These are phyloP conservation scores for Herpetomonas muscarum DNA, from an alignment of 208 protist species.

Conservation along the genomic window DNA sequence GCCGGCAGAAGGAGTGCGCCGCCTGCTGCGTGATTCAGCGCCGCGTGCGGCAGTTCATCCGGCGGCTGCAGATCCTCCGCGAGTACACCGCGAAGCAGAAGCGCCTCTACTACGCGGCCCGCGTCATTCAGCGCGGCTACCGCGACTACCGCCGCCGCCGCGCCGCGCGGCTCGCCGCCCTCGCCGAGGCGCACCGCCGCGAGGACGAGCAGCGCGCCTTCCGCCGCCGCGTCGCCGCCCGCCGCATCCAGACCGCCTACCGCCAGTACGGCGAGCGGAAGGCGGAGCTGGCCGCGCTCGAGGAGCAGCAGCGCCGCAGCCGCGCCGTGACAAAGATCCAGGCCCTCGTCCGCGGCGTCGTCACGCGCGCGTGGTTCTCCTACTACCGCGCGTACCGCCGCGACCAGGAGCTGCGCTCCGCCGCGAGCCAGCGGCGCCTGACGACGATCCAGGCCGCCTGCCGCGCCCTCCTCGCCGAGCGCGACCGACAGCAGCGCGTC, in stretches of 20 bases:
- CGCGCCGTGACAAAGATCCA: slow-evolving; percentile 74
- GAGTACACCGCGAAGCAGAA: slow-evolving; percentile 42
- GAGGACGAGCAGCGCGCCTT: slow-evolving; percentile 56
- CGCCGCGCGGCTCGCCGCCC: slow-evolving; percentile 27
- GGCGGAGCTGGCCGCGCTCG: slow-evolving; percentile 25
- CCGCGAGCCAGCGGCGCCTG: slow-evolving; percentile 53
- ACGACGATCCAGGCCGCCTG: slow-evolving; percentile 59
- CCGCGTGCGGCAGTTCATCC: slow-evolving; percentile 63
- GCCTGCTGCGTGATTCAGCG: slow-evolving; percentile 60
- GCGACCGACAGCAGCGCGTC: slow-evolving; percentile 24
- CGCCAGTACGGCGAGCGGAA: slow-evolving; percentile 42
- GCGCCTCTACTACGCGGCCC: slow-evolving; percentile 55
- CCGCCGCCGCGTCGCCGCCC: slow-evolving; percentile 50
- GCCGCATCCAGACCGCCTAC: slow-evolving; percentile 62
- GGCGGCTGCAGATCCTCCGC: slow-evolving; percentile 52
- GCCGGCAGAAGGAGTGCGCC: slow-evolving; percentile 30
- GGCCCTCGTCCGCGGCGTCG: slow-evolving; percentile 64
- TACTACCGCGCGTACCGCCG: slow-evolving; percentile 79
- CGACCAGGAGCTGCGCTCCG: slow-evolving; percentile 63
- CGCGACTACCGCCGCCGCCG: slow-evolving; percentile 47
- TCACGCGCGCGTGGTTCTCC: slow-evolving; percentile 80
- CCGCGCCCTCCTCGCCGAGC: slow-evolving; percentile 28
- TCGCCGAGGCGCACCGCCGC: slow-evolving; percentile 54
- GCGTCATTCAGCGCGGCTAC: slow-evolving; percentile 77
- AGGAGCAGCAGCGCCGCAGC: slow-evolving; percentile 35